Evolutionary conservation across 805 yeast species (phyloP), one percentile per base, ranked within the genome.

Genomic region (Metschnikowia proteae): DNA sequence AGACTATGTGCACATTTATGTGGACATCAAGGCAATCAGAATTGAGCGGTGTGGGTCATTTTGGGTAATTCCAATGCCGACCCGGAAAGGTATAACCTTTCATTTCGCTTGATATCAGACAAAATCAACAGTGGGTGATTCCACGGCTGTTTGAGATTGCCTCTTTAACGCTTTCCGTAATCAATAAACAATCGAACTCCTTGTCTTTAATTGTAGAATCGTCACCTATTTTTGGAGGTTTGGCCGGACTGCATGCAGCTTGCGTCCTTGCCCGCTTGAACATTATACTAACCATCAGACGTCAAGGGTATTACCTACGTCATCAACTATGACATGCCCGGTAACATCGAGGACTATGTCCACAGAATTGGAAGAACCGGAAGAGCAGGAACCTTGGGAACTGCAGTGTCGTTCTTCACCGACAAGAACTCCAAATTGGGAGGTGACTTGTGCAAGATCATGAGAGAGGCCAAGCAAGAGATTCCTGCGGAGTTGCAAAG

Each of bases 361-460:
- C 99, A 92, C 72, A 84, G 99, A 77, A 94, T 92, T 66, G 99
- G 99, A 72, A 91, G 97, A 82, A 91, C 99, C 57, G 99, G 99
- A 70, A 89, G 99, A 82, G 99, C 97, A 59, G 98, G 98, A 70
- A 84, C 90, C 54, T 78, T 79, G 54, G 99, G 99, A 80, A 91
- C 94, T 54, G 97, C 99, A 48, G 82, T 90, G 58, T 88, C 98
- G 6, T 82, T 92, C 70, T 94, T 94, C 81, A 89, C 97, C 51
- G 86, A 82, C 56, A 91, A 78, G 57, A 88, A 90, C 78, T 76
- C 88, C 60, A 82, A 86, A 74, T 81, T 90, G 71, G 97, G 98
- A 60, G 86, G 88, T 62, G 94, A 89, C 63, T 80, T 94, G 65
- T 81, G 92, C 62, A 84, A 86, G 62, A 91, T 94, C 63, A 79